Base-by-base conservation (phyloP, 192 early-diverging fungal genomes). In the Backusella australiensis region DNA sequence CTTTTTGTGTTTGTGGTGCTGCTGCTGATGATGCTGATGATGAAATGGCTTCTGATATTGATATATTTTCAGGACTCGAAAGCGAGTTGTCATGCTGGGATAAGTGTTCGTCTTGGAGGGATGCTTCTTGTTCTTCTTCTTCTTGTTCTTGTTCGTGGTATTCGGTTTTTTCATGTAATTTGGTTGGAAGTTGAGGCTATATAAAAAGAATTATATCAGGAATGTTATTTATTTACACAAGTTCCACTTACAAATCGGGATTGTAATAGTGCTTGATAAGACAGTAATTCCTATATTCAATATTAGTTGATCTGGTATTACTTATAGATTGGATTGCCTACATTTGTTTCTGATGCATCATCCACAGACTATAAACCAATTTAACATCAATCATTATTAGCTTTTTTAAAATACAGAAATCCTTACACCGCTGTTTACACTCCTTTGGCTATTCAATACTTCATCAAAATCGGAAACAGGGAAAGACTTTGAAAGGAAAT, bases 41-140 rank as follows among this genome's bases (percentile, higher is more conserved):
- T 29, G 56, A 63, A 26, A 63, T 63, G 9, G 21, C 56, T 63
- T 63, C 56, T 63, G 56, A 63, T 63, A 63, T 63, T 63, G 56
- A 63, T 26, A 63, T 63, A 2, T 26, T 63, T 63, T 63, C 56
- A 29, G 56, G 56, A 12, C 23, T 26, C 29, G 56, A 63, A 63
- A 63, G 9, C 3, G 56, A 63, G 9, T 29, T 23, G 21, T 26
- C 11, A 63, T 63, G 23, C 11, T 63, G 56, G 9, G 56, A 63
- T 29, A 26, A 12, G 8, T 63, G 56, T 8, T 63, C 56, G 29
- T 63, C 21, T 63, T 26, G 23, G 26, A 29, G 29, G 11, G 56
- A 29, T 63, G 26, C 23, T 59, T 59, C 23, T 59, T 59, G 8
- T 49, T 52, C 46, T 52, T 59, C 53, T 52, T 59, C 53, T 59